Evolutionary conservation across 306 rosid species (phyloP), one percentile per base, ranked within the genome.

Genomic region (Rosa lucieae): DNA sequence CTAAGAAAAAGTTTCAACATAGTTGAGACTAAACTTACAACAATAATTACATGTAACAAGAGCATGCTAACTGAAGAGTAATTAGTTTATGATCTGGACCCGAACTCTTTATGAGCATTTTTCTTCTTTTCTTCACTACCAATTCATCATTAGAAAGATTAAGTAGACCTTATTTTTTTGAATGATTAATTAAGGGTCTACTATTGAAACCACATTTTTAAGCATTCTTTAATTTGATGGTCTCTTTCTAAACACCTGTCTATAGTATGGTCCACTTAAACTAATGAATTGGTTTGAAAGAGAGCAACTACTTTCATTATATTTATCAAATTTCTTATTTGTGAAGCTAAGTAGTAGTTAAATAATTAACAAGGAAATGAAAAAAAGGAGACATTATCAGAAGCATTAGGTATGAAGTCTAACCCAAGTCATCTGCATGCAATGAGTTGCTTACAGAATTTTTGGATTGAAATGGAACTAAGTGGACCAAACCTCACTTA

Each of bases 401-500:
- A 80, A 67, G 65, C 79, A 88, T 86, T 90, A 85, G 97, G 97
- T 92, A 80, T 66, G 87, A 52, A 77, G 93, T 92, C 87, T 55
- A 83, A 79, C 80, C 76, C 13, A 92, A 89, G 95, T 70, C 71
- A 88, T 84, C 83, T 55, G 67, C 87, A 80, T 83, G 85, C 84
- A 77, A 81, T 65, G 83, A 66, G 75, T 81, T 62, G 11, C 70
- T 63, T 68, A 73, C 35, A 62, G 46, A 77, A 73, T n/a, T 62
- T 11, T 49, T 59, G 56, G 46, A 78, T 53, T 77, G n/a, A 39
- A 78, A 49, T 26, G 77, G 75, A 71, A 85, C 68, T 53, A 84
- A 78, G 70, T 79, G 81, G 87, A 74, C 94, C 94, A 79, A 87
- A 78, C 92, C 52, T 78, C 79, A 89, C 90, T 91, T 62, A 85